Evolutionary conservation across 192 early-diverging fungal species (phyloP), one percentile per base, ranked within the genome.

Genomic region (Umbelopsis ramanniana): DNA sequence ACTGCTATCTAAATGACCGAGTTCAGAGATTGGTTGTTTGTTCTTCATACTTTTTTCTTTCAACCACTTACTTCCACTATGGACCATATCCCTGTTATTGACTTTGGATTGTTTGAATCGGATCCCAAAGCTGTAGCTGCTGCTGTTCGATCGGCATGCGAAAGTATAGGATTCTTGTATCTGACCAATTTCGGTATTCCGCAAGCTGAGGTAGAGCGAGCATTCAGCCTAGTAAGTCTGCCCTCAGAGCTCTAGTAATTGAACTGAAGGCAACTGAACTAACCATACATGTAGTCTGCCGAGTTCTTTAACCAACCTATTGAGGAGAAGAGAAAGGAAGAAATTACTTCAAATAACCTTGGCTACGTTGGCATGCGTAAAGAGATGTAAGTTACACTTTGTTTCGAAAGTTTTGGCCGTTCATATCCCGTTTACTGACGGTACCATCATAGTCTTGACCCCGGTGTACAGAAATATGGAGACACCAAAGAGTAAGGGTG

Each of bases 401-500:
- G 40, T 4, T 0, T 43, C 40, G 11, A 43, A 43, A 67, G 2
- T 43, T 6, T 4, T 1, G 45, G 2, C 35, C 19, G 19, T 54
- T 12, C 12, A 52, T 26, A 54, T 11, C 6, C 22, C 11, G 24
- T 22, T 21, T 6, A 37, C 45, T 46, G 14, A 45, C 4, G 37
- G 10, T n/a, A 14, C 63, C 43, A 5, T 5, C 52, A 50, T 50
- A 82, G 80, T 22, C 69, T 81, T 19, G 81, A 82, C 54, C 76
- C 80, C 52, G 66, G 74, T 69, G 73, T 75, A 15, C 79, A 82
- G 43, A 77, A 48, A 3, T 52, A 74, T 6, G 78, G 78, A 19
- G 88, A 89, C 71, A 67, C 71, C 68, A 89, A 89, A 76, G 88
- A 89, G 83, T 83, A 79, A 72, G 77, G 50, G 7, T 29, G 29